Percentiles rank a stretch among this genome's conserved stretches.
These are phyloP conservation scores for Bifiguratus adelaidae DNA, from an alignment of 192 early-diverging fungal species.

Conservation along the genomic window DNA sequence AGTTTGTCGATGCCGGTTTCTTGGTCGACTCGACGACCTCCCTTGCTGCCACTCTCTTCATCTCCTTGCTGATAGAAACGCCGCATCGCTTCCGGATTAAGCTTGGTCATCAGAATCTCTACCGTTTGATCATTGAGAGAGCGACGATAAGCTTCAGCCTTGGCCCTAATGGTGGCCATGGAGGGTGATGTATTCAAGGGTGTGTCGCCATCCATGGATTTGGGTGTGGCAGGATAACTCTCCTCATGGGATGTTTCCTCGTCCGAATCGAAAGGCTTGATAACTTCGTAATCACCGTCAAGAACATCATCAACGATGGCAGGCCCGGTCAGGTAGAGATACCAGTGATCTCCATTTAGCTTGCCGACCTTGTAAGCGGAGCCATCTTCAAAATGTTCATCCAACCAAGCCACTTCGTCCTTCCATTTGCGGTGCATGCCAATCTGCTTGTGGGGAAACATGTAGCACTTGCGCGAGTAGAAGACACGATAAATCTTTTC, in stretches of 20 bases:
- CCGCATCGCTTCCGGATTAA: slow-evolving; percentile 72
- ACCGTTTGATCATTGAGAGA: slow-evolving; percentile 92
- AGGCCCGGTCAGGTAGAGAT: slow-evolving; percentile 80
- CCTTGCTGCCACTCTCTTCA: slow-evolving; percentile 46
- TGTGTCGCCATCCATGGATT: too few species aligned
- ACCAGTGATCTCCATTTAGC: slow-evolving; percentile 94
- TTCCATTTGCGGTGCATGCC: slow-evolving; percentile 88
- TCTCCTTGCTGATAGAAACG: slow-evolving; percentile 59
- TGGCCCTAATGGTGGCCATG: slow-evolving; percentile 2
- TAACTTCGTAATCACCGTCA: slow-evolving; percentile 23
- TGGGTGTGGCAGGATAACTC: background rate
- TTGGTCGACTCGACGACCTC: slow-evolving; percentile 57
- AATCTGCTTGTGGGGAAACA: slow-evolving; percentile 88
- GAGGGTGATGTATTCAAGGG: too few species aligned
- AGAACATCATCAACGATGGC: slow-evolving; percentile 32
- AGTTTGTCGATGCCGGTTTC: slow-evolving; percentile 71
- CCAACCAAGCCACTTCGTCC: slow-evolving; percentile 73
- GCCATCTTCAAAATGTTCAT: slow-evolving; percentile 54
- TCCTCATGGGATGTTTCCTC: background rate
- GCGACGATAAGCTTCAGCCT: too few species aligned
- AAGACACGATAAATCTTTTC: slow-evolving; percentile 73
- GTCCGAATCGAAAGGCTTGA: slow-evolving; percentile 3
- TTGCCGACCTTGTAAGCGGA: slow-evolving; percentile 89
- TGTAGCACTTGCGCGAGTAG: slow-evolving; percentile 93
- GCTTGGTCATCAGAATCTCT: slow-evolving; percentile 93